A percentile compares a stretch with the other conserved stretches of the same genome.
Conservation (phyloP, 2,329 filamentous ascomycete genomes). For the Penicillium hordei region DNA sequence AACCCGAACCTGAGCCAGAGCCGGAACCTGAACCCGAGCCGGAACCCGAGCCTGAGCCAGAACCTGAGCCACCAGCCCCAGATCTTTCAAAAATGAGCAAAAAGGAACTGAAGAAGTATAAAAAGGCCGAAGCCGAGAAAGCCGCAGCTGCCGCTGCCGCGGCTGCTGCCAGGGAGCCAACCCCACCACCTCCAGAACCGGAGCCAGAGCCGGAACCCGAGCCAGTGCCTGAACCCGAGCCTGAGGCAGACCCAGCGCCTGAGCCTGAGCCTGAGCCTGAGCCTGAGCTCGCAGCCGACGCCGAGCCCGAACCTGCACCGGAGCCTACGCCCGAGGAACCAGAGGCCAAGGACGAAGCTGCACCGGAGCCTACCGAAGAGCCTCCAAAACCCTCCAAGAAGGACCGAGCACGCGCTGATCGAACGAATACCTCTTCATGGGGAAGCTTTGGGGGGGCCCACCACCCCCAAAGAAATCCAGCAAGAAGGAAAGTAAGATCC, state of each 20-base stretch:
- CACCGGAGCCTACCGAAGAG: conserved; percentile 51
- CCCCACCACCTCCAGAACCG: conserved; percentile 38
- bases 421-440: conserved; percentile 68
- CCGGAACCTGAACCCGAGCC: conserved; percentile 31
- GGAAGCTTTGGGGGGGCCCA: conserved; percentile 73
- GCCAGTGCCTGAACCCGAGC: conserved; percentile 22
- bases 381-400: conserved; percentile 63
- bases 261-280: conserved; percentile 26
- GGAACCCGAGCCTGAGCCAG: conserved; percentile 18
- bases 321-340: background rate
- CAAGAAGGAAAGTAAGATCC: conserved; percentile 49
- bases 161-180: conserved; percentile 19
- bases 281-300: background rate
- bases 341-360: too few relatives aligned
- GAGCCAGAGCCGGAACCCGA: conserved; percentile 23
- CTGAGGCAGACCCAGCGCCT: conserved; percentile 37
- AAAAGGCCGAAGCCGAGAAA: conserved; percentile 28
- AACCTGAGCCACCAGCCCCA: conserved; percentile 24
- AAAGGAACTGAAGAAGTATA: conserved; percentile 32
- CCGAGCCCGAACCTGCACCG: conserved; percentile 2
- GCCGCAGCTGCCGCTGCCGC: conserved; percentile 28
- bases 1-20: conserved; percentile 35
- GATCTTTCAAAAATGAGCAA: conserved; percentile 30
- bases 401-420: conserved; percentile 73
- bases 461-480: conserved; percentile 48